Evolutionary conservation across 2,329 filamentous ascomycete species (phyloP).

Genomic region (Xylaria hypoxylon): DNA sequence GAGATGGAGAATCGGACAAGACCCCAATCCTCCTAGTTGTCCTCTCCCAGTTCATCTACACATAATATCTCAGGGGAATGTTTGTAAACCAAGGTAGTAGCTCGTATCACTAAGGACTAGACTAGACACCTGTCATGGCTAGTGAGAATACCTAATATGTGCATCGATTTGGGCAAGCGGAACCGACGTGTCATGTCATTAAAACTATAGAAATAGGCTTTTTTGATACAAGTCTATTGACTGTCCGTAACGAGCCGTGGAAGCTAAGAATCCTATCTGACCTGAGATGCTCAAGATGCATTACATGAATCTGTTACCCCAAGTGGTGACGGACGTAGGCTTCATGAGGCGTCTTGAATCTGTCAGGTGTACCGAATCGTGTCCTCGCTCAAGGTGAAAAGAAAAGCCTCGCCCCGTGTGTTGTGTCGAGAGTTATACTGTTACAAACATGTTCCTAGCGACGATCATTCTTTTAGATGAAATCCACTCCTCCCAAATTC

Average conservation of each 20-base stretch:
- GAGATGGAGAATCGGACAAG: no score
- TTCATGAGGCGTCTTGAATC: conserved; percentile 17
- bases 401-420: conserved; percentile 33
- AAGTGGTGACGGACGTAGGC: conserved; percentile 2
- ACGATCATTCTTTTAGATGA: conserved; percentile 40
- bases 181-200: not conserved
- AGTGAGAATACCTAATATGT: not conserved
- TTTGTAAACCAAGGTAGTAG: not conserved
- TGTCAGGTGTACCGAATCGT: conserved; percentile 16
- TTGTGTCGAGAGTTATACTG: conserved; percentile 41
- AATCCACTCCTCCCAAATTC: conserved; percentile 32
- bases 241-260: conserved; percentile 33
- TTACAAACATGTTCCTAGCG: conserved; percentile 43
- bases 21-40: no score
- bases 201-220: not conserved
- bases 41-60: no score
- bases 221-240: conserved; percentile 43
- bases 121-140: not conserved
- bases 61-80: not conserved
- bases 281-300: conserved; percentile 27
- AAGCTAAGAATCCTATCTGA: conserved; percentile 38
- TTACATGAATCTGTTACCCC: conserved; percentile 24
- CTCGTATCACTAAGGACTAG: no score
- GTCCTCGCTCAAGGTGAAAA: conserved; percentile 24
- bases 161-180: not conserved